Conservation (phyloP, 2,329 filamentous ascomycete species). For the Chaetothyriales sp. region DNA sequence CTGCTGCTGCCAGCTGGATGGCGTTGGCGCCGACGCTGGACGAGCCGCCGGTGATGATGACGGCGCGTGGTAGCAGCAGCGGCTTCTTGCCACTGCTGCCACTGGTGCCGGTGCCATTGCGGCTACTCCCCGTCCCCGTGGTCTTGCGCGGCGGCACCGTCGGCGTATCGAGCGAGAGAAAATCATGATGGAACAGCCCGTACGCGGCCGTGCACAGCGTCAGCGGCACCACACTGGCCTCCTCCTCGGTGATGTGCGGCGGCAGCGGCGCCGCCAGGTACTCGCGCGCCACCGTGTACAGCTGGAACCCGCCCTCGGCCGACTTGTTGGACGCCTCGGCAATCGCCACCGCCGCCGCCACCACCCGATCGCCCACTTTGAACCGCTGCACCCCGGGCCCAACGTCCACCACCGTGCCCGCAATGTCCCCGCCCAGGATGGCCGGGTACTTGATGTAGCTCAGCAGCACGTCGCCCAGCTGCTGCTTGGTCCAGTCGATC, state of each 20-base stretch:
- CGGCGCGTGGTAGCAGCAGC: constrained; percentile 10
- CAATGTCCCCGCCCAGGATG: constrained; percentile 12
- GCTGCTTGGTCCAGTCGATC: constrained; percentile 24
- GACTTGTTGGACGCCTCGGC: no score
- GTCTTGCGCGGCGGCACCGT: not conserved
- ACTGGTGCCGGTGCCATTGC: not conserved
- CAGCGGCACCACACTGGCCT: constrained; percentile 24
- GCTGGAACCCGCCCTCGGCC: constrained; percentile 18
- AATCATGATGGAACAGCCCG: constrained; percentile 18
- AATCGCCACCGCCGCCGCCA: constrained; percentile 5
- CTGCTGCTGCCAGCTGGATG: constrained; percentile 26
- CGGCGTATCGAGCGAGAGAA: constrained; percentile 17
- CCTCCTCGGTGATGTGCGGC: constrained; percentile 19
- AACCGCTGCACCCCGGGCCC: constrained; percentile 7
- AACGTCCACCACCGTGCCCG: constrained; percentile 8
- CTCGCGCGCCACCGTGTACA: constrained; percentile 16
- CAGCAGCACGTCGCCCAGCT: constrained; percentile 8
- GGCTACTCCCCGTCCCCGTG: no score
- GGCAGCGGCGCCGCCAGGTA: constrained; percentile 19
- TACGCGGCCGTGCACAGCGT: constrained; percentile 21
- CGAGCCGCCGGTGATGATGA: constrained; percentile 31
- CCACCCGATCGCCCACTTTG: constrained; percentile 18
- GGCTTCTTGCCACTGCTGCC: not conserved
- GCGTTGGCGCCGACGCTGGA: constrained; percentile 28
- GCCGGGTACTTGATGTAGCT: constrained; percentile 9